These are phyloP conservation scores for Arthroderma sp. DNA, from an alignment of 2,329 filamentous ascomycete species.

Conservation along the genomic window DNA sequence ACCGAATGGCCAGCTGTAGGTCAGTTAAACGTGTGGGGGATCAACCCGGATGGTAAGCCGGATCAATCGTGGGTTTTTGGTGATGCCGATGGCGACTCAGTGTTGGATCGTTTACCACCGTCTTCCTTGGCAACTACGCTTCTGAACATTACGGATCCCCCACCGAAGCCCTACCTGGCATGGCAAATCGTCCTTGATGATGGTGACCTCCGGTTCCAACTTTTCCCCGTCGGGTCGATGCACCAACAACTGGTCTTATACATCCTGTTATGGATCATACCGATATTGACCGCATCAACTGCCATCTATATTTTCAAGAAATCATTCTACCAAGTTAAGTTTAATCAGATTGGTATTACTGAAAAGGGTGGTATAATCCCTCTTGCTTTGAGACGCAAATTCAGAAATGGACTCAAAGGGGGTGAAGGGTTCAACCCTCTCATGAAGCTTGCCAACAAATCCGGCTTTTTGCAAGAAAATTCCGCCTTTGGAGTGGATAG, in stretches of 20 bases:
- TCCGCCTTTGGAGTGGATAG: background rate
- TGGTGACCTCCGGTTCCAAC: constrained; percentile 37
- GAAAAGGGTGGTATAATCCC: constrained; percentile 35
- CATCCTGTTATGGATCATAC: constrained; percentile 41
- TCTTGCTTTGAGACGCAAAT: constrained; percentile 21
- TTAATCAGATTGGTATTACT: constrained; percentile 45
- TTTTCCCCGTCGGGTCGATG: constrained; percentile 42
- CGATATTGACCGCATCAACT: constrained; percentile 36
- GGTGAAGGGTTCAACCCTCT: constrained; percentile 22
- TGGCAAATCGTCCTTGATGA: constrained; percentile 46
- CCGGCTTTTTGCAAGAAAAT: background rate
- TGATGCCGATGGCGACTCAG: constrained; percentile 46
- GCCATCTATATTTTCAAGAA: constrained; percentile 46
- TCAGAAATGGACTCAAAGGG: constrained; percentile 19
- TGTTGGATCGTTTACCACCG: constrained; percentile 50
- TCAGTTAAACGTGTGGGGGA: constrained; percentile 54
- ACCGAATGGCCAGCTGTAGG: constrained; percentile 49
- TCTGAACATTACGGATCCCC: constrained; percentile 46
- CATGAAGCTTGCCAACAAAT: constrained; percentile 14
- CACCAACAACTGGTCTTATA: constrained; percentile 42
- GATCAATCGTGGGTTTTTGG: constrained; percentile 48
- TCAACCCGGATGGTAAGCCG: constrained; percentile 49
- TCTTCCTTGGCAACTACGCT: constrained; percentile 42
- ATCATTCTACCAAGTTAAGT: constrained; percentile 50
- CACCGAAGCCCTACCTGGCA: constrained; percentile 41